Evolutionary conservation across 768 basidiomycete genomes (phyloP).

Genomic region (Termitomyces sp.): DNA sequence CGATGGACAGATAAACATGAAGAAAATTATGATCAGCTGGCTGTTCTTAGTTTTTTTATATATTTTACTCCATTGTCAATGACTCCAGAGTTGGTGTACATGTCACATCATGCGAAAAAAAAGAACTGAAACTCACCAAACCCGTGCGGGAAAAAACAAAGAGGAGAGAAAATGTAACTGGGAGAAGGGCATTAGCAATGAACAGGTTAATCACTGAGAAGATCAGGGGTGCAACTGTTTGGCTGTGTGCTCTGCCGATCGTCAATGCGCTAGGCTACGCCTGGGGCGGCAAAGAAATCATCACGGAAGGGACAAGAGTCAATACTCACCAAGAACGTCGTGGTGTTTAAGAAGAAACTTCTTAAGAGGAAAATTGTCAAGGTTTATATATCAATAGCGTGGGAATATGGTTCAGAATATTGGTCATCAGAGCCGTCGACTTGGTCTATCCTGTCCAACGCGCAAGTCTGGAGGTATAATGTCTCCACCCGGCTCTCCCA

Average conservation of each 20-base stretch:
- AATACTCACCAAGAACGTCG: constrained; percentile 23
- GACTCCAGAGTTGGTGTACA: constrained; percentile 41
- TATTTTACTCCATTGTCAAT: constrained; percentile 38
- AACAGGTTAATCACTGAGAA: constrained; percentile 7
- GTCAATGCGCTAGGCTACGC: constrained; percentile 60
- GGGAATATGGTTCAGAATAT: constrained; percentile 22
- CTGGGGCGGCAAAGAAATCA: constrained; percentile 76
- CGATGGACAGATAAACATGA: background rate
- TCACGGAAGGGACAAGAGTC: constrained; percentile 25
- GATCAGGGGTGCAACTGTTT: constrained; percentile 64
- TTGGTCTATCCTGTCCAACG: constrained; percentile 4
- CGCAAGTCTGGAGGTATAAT: constrained; percentile 34
- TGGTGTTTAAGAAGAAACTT: constrained; percentile 13
- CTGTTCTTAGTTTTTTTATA: constrained; percentile 55
- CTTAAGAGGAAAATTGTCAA: constrained; percentile 10
- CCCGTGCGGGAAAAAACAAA: background rate
- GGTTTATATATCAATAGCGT: constrained; percentile 18
- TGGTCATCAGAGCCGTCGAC: constrained; percentile 22
- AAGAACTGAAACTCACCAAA: constrained; percentile 12
- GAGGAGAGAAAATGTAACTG: background rate
- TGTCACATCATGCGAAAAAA: constrained; percentile 33
- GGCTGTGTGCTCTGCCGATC: constrained; percentile 66
- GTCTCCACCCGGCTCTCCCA: constrained; percentile 56
- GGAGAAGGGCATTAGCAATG: background rate
- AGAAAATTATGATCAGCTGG: constrained; percentile 49